phyloP scores from a whole-genome alignment of 78 protist species.

The Dictyostelium citrinum region DNA sequence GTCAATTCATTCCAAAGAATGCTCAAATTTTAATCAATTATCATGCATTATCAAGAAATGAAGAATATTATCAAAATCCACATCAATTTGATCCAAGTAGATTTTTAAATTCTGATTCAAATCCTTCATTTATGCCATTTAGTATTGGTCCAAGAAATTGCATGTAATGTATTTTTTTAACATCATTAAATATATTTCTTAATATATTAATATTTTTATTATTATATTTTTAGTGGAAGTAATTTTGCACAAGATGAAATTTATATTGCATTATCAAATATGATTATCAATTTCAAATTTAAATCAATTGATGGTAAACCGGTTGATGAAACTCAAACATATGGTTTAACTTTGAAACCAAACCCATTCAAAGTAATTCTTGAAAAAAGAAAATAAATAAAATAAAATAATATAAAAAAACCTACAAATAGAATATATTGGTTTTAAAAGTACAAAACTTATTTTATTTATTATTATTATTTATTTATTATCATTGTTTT shows the following conservation, averaged over 20 bases:
- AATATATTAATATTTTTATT: no score
- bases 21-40: not conserved
- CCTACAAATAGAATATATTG: no score
- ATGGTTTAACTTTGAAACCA: conserved; percentile 43
- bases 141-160: not conserved
- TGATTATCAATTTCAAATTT: not conserved
- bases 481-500: no score
- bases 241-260: conserved; percentile 12
- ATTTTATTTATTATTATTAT: no score
- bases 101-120: not conserved
- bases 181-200: no score
- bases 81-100: not conserved
- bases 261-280: conserved; percentile 6
- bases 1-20: conserved; percentile 4
- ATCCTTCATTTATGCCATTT: not conserved
- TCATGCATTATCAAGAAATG: not conserved
- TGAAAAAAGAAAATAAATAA: not conserved
- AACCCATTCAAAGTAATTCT: not conserved
- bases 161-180: not conserved
- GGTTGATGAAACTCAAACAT: not conserved
- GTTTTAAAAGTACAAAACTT: no score
- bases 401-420: not conserved
- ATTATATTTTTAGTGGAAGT: not conserved
- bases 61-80: conserved; percentile 7
- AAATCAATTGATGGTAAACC: not conserved